Conservation (phyloP, 345 rosid genomes). For the Trapa incisa region DNA sequence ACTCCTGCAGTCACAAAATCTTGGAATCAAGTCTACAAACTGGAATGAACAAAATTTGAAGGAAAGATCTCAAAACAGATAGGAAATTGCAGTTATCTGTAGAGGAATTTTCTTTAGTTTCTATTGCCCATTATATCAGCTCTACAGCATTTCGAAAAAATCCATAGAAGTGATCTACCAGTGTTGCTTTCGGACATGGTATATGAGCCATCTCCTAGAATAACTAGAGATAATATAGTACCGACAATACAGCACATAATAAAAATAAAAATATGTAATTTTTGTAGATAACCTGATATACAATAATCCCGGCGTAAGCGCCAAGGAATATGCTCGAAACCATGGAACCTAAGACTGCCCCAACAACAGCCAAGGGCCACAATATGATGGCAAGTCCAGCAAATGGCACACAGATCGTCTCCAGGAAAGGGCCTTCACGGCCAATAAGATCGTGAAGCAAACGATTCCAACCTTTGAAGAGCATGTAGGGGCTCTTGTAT, state of each 20-base stretch:
- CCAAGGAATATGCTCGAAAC: conserved; percentile 73
- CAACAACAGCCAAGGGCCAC: conserved; percentile 91
- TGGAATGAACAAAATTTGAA: background rate
- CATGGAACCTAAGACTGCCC: conserved; percentile 73
- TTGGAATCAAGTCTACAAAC: background rate
- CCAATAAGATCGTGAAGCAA: conserved; percentile 82
- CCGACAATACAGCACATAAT: background rate
- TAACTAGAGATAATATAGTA: too few relatives aligned
- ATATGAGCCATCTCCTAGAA: too few relatives aligned
- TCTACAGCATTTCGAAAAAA: too few relatives aligned
- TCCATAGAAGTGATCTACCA: too few relatives aligned
- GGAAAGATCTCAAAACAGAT: background rate
- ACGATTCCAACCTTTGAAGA: conserved; percentile 92
- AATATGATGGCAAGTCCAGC: conserved; percentile 89
- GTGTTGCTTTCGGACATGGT: too few relatives aligned
- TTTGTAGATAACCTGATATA: conserved; percentile 46
- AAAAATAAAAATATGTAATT: background rate
- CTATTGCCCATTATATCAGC: too few relatives aligned
- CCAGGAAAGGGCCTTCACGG: conserved; percentile 97
- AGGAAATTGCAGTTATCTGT: background rate
- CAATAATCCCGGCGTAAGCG: conserved; percentile 68
- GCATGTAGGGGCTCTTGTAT: conserved; percentile 82
- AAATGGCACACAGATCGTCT: conserved; percentile 91
- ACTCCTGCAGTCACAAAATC: conserved; percentile 39
- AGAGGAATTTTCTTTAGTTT: too few relatives aligned